Base-by-base conservation (phyloP, 1,284 basidiomycete species). In the Ganoderma sinense region DNA sequence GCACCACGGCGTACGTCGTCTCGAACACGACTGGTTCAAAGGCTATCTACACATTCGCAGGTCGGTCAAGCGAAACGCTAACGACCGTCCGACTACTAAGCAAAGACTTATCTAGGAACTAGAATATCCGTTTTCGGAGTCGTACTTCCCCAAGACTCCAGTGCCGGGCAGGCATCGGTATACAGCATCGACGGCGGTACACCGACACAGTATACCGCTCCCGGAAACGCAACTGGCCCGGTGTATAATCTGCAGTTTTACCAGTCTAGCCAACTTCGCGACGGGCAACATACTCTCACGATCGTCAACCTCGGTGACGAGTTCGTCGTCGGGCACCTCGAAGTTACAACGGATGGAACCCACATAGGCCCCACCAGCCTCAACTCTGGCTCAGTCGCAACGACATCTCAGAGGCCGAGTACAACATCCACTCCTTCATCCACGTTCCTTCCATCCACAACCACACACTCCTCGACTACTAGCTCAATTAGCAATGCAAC, bases 251-350 rank as follows among this genome's bases (percentile, higher is more conserved):
- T 31, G 16, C 53, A 18, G 31, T 56, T 56, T 16, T 56, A 18
- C 53, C 18, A 14, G 16, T 20, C 53, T 5, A 16, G 29, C 23
- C 14, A 5, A 2, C 10, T 26, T 16, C 14, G 5, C 11, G 14
- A 56, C 26, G 53, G 53, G 16, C 53, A 56, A 29, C 53, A 56
- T 14, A 56, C 53, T 13, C 29, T 56, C 29, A 33, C 53, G 29
- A 56, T 56, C 53, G 14, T 56, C 53, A 56, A 56, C 29, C 29
- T 29, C 53, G 53, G 53, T 8, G 53, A 56, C 29, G 53, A 56
- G 29, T 56, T 56, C 29, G 18, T 56, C 11, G 8, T 56, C 53
- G 53, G 1, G 29, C 53, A 31, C 14, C 14, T 56, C 29, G 53
- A 56, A 29, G 53, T 56, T 16, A 31, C 53, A 7, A 18, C 53